A percentile compares a stretch with the other conserved stretches of the same genome.
phyloP scores from a whole-genome alignment of 2,329 filamentous ascomycete species.

The Erysiphe neolycopersici region DNA sequence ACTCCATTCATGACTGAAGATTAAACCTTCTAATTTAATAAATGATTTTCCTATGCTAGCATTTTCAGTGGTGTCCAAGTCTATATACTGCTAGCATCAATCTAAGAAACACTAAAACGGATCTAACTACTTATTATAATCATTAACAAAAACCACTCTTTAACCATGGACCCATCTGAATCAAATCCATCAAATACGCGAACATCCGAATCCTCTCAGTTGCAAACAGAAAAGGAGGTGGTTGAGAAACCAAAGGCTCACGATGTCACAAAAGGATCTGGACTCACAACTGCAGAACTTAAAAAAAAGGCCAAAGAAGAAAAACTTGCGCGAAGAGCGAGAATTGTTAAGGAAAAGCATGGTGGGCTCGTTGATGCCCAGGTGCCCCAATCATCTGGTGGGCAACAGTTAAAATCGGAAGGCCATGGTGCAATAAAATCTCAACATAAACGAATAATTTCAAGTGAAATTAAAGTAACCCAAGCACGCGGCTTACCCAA shows the following conservation, averaged over 20 bases:
- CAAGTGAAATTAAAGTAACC: conserved; percentile 8
- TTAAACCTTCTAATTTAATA: no score
- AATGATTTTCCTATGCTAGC: no score
- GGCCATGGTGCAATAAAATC: conserved; percentile 15
- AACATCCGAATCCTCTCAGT: neutral
- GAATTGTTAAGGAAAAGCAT: conserved; percentile 28
- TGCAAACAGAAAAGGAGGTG: neutral
- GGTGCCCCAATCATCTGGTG: conserved; percentile 1
- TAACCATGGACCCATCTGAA: no score
- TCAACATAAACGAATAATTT: conserved; percentile 14
- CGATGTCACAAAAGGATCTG: neutral
- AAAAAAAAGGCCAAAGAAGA: conserved; percentile 82
- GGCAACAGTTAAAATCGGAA: conserved; percentile 5
- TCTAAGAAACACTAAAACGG: no score
- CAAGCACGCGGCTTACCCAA: conserved; percentile 9
- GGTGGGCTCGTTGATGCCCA: conserved; percentile 11
- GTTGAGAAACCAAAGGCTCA: neutral
- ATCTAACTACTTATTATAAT: no score
- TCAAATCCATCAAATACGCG: no score
- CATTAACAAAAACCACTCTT: no score
- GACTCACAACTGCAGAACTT: conserved; percentile 15
- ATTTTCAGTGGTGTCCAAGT: no score
- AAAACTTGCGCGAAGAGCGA: conserved; percentile 63
- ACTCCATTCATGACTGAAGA: no score
- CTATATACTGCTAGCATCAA: no score